phyloP scores from a whole-genome alignment of 345 rosid genomes.

The Atalantia buxifolia region DNA sequence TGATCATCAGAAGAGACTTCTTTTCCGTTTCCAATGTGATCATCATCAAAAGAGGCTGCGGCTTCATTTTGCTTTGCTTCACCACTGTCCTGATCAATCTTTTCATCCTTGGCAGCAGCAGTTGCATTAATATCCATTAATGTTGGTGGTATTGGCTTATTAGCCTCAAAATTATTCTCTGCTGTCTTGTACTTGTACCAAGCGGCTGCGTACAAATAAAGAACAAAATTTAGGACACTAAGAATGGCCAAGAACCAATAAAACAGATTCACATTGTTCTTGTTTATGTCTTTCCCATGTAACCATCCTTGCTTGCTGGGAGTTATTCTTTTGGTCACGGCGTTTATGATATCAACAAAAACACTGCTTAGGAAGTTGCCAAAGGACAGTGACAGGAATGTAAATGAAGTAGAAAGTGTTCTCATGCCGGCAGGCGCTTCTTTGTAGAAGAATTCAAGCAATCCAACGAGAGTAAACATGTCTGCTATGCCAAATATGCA shows the following conservation, averaged over 20 bases:
- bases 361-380: slow-evolving; percentile 38
- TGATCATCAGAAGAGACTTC: neutral
- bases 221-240: slow-evolving; percentile 31
- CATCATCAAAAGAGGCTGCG: neutral
- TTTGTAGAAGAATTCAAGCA: slow-evolving; percentile 46
- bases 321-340: slow-evolving; percentile 24
- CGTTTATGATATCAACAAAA: slow-evolving; percentile 32
- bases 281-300: slow-evolving; percentile 26
- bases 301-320: slow-evolving; percentile 45
- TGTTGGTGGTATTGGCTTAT: no score
- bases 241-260: slow-evolving; percentile 46
- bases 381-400: slow-evolving; percentile 32
- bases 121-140: neutral
- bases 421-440: slow-evolving; percentile 44
- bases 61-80: neutral
- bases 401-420: slow-evolving; percentile 43
- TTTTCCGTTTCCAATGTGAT: neutral
- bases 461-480: slow-evolving; percentile 46
- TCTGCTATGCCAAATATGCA: slow-evolving; percentile 43
- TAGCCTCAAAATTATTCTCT: slow-evolving; percentile 2
- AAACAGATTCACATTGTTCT: slow-evolving; percentile 38
- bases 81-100: neutral
- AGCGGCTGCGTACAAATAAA: slow-evolving; percentile 29
- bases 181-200: slow-evolving; percentile 45
- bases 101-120: neutral